These are phyloP conservation scores for Solanum chacoense DNA, from an alignment of 305 asterid species.

Conservation along the genomic window DNA sequence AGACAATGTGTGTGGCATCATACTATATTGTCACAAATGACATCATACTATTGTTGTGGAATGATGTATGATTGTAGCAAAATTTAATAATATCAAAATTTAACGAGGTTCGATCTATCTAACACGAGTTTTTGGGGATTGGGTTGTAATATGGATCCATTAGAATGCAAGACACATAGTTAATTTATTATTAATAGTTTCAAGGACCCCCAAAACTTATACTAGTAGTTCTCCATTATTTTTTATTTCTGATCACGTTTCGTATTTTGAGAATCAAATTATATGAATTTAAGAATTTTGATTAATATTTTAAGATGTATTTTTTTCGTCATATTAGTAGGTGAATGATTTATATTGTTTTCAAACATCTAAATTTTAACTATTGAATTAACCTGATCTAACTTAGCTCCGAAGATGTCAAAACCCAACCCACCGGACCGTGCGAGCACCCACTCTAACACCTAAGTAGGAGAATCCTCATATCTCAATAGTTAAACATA, in stretches of 20 bases:
- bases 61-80: background rate
- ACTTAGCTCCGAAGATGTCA: background rate
- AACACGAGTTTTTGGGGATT: background rate
- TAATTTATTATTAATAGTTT: background rate
- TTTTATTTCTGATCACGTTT: too few relatives aligned
- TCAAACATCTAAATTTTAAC: background rate
- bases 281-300: too few relatives aligned
- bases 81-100: background rate
- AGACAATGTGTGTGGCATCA: background rate
- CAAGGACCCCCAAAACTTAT: background rate
- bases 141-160: background rate
- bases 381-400: background rate
- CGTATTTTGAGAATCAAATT: background rate
- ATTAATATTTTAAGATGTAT: too few relatives aligned
- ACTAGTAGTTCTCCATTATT: background rate
- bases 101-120: background rate
- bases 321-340: too few relatives aligned
- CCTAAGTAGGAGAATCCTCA: too few relatives aligned
- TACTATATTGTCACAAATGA: background rate
- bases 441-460: too few relatives aligned
- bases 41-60: background rate
- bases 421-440: too few relatives aligned
- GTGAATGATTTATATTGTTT: background rate
- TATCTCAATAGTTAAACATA: too few relatives aligned
- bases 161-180: background rate